Evolutionary conservation across 306 rosid species (phyloP).

Genomic region (Rubus parviflorus): DNA sequence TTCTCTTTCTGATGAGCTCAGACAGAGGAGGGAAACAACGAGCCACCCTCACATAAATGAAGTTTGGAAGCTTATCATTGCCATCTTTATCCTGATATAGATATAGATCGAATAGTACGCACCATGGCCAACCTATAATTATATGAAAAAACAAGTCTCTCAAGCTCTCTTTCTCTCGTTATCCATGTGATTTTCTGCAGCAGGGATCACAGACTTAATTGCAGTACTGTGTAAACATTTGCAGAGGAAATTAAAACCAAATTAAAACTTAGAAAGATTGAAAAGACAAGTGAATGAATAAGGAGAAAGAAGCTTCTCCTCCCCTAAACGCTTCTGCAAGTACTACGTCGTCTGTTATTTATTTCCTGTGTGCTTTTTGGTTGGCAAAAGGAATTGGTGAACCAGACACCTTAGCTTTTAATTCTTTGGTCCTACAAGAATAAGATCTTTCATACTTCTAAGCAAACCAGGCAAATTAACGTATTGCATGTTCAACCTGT

Average conservation of each 20-base stretch:
- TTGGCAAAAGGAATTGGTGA: background rate
- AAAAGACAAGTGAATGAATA: background rate
- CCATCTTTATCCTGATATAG: too few relatives aligned
- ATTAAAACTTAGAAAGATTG: too few relatives aligned
- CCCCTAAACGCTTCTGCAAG: background rate
- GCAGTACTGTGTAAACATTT: background rate
- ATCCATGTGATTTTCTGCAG: constrained; percentile 21
- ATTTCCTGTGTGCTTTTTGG: background rate
- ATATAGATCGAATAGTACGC: background rate
- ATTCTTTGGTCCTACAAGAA: background rate
- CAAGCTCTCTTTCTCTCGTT: background rate
- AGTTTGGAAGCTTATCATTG: constrained; percentile 19
- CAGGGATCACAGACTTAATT: background rate
- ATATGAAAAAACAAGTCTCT: background rate
- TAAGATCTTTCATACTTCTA: background rate
- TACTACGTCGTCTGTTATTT: background rate
- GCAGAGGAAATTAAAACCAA: background rate
- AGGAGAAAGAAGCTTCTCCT: background rate
- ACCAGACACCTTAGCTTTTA: background rate
- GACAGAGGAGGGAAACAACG: background rate
- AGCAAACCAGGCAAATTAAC: background rate
- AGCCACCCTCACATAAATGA: constrained; percentile 13
- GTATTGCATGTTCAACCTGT: background rate
- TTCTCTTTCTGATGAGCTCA: background rate
- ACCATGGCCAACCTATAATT: background rate